These are phyloP conservation scores for Ramularia collo-cygni DNA, from an alignment of 2,329 filamentous ascomycete species.

Conservation along the genomic window DNA sequence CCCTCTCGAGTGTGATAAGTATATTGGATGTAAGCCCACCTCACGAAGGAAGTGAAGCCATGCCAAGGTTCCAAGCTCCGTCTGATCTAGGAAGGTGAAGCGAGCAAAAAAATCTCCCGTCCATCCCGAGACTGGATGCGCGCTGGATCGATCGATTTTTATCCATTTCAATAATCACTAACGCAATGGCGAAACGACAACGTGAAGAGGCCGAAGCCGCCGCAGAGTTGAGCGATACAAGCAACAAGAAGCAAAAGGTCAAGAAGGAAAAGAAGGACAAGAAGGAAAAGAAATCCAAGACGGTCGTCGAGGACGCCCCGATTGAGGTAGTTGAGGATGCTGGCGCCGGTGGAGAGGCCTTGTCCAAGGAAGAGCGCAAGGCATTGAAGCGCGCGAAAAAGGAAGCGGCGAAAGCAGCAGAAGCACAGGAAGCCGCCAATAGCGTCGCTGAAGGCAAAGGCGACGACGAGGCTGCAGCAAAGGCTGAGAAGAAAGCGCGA, in stretches of 20 bases:
- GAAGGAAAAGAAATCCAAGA: conserved; percentile 12
- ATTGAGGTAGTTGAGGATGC: conserved; percentile 5
- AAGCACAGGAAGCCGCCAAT: conserved; percentile 20
- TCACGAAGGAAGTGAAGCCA: no score
- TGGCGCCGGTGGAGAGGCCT: conserved; percentile 11
- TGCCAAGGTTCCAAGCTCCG: no score
- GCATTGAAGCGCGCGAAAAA: conserved; percentile 33
- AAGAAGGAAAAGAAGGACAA: conserved; percentile 26
- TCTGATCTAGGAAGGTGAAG: no score
- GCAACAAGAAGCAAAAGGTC: conserved; percentile 22
- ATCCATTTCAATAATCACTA: no score
- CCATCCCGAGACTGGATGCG: no score
- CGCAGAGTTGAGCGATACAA: conserved; percentile 10
- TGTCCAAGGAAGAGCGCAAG: conserved; percentile 36
- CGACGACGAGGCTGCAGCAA: conserved; percentile 31
- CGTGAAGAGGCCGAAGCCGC: conserved; percentile 21
- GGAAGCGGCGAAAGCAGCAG: conserved; percentile 22
- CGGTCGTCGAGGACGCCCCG: conserved; percentile 4
- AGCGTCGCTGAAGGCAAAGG: conserved; percentile 20
- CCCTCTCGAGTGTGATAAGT: no score
- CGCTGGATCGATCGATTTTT: no score
- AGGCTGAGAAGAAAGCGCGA: conserved; percentile 38
- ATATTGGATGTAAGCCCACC: no score
- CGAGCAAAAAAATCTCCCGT: no score
- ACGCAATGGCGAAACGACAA: conserved; percentile 25